Conservation (phyloP, 2,329 filamentous ascomycete species). For the Fusarium sp. region DNA sequence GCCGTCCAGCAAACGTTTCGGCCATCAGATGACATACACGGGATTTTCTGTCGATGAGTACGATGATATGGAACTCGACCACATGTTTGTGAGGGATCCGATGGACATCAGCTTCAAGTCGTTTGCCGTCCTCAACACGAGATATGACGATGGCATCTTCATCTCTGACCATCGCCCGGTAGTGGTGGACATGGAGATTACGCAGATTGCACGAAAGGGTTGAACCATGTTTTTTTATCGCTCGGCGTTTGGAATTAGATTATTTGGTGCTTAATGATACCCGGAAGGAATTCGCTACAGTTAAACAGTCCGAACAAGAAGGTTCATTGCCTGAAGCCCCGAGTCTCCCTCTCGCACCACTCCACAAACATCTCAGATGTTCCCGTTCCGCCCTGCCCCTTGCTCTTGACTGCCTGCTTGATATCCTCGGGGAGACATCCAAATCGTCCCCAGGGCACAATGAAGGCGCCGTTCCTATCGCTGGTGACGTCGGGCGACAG, state of each 20-base stretch:
- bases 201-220: constrained; percentile 23
- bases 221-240: neutral
- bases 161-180: constrained; percentile 51
- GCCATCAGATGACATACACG: constrained; percentile 47
- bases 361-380: constrained; percentile 14
- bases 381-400: constrained; percentile 14
- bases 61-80: constrained; percentile 44
- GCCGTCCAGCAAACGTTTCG: constrained; percentile 35
- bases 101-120: constrained; percentile 38
- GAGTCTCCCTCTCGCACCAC: constrained; percentile 31
- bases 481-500: constrained; percentile 29
- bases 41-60: constrained; percentile 38
- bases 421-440: constrained; percentile 27
- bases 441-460: constrained; percentile 32
- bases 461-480: constrained; percentile 28
- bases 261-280: constrained; percentile 18
- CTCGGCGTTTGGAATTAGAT: constrained; percentile 17
- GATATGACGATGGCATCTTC: constrained; percentile 45
- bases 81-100: constrained; percentile 48
- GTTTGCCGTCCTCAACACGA: constrained; percentile 43
- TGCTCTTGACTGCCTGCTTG: constrained; percentile 16
- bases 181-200: constrained; percentile 42
- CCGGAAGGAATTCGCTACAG: neutral
- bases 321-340: neutral
- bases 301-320: neutral